Evolutionary conservation across 345 rosid species (phyloP).

Genomic region (Cardamine chenopodiifolia): DNA sequence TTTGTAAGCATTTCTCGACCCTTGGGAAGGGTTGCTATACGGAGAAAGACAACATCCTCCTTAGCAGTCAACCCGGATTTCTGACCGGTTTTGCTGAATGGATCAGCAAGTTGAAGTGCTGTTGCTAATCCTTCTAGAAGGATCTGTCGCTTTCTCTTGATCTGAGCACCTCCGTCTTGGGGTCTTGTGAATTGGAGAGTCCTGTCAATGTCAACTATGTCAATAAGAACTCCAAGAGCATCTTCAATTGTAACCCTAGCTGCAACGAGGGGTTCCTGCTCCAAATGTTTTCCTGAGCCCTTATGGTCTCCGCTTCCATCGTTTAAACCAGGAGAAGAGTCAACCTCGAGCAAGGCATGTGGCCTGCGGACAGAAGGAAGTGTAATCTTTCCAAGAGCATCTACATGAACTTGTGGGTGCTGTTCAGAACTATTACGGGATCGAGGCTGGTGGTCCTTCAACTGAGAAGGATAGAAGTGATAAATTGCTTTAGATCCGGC

Average conservation of each 20-base stretch:
- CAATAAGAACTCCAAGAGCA: constrained; percentile 69
- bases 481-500: constrained; percentile 58
- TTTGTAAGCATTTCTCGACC: constrained; percentile 77
- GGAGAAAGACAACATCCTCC: constrained; percentile 80
- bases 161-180: constrained; percentile 86
- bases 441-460: constrained; percentile 81
- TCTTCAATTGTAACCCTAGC: constrained; percentile 95
- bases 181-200: constrained; percentile 66
- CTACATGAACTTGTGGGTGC: constrained; percentile 58
- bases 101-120: constrained; percentile 90
- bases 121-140: constrained; percentile 88
- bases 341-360: constrained; percentile 78
- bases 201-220: constrained; percentile 91
- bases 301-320: constrained; percentile 65
- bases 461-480: constrained; percentile 78
- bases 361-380: constrained; percentile 69
- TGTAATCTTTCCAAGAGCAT: constrained; percentile 70
- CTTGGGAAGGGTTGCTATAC: constrained; percentile 84
- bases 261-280: constrained; percentile 95
- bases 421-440: constrained; percentile 74
- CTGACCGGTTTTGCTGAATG: constrained; percentile 69
- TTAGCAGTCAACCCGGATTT: constrained; percentile 59
- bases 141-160: constrained; percentile 70
- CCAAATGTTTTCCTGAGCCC: constrained; percentile 73
- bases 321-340: constrained; percentile 52